Evolutionary conservation across 2,329 filamentous ascomycete genomes (phyloP).

Genomic region (Scedosporium dehoogii): DNA sequence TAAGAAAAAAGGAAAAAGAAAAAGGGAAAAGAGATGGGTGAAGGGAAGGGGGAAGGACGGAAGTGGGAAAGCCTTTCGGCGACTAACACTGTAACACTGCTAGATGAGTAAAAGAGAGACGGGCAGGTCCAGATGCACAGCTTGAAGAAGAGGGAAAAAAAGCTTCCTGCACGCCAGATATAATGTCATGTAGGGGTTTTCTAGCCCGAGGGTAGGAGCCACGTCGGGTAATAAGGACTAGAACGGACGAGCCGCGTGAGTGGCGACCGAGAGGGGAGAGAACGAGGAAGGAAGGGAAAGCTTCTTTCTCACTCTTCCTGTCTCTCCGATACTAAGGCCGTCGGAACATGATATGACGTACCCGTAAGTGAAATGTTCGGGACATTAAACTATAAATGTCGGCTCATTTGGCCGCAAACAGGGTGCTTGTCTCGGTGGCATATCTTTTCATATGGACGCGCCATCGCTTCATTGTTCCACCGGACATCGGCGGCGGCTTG

Average conservation of each 20-base stretch:
- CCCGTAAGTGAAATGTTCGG: not conserved
- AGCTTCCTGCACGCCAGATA: conserved; percentile 5
- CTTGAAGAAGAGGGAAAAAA: not conserved
- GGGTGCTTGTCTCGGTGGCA: not conserved
- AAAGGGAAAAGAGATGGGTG: not conserved
- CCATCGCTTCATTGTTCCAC: not conserved
- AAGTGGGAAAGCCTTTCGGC: not conserved
- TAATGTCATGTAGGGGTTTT: conserved; percentile 1
- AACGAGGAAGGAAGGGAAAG: not conserved
- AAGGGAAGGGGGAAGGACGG: not conserved
- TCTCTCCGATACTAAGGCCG: not conserved
- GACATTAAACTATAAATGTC: conserved; percentile 6
- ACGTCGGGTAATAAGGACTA: conserved; percentile 4
- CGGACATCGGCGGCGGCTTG: not conserved
- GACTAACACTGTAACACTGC: not conserved
- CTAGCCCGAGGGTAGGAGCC: not conserved
- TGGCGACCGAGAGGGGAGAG: not conserved
- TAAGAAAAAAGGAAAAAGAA: too few relatives aligned
- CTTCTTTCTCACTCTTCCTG: not conserved
- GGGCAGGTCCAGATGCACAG: not conserved
- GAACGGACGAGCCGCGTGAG: not conserved
- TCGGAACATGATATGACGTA: not conserved
- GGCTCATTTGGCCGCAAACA: not conserved
- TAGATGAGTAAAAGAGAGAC: not conserved
- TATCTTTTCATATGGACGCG: not conserved